Evolutionary conservation across 1,139 yeast genomes (phyloP), one percentile per base, ranked within the genome.

Genomic region (Taphrina confusa): DNA sequence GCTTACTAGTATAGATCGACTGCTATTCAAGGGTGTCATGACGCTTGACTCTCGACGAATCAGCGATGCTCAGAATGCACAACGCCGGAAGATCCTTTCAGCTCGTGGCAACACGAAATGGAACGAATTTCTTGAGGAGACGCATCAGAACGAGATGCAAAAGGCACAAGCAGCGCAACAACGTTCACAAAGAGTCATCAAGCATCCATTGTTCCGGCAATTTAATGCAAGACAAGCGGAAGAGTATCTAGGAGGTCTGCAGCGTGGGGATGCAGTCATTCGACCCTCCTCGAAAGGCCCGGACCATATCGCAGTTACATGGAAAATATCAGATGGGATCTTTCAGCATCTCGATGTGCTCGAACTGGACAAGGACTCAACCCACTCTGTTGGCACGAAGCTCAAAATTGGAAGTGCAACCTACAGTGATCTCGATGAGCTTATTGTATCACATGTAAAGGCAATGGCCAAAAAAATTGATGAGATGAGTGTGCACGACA

Each of bases 201-300:
- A 90, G 71, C 99, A 92, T 76, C 96, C 97, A 46, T 81, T 87
- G 70, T 92, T 88, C 79, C 87, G 83, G 67, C 85, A 87, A 65
- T 85, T 91, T 76, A 87, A 83, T 68, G 82, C 86, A 64, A 80
- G 79, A 64, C 97, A 92, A 75, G 97, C 99, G 0, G 97, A 92
- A 73, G 95, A 88, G 68, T 91, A 80, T 68, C 78, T 92, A 69
- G 96, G 97, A 11, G 87, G 96, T 14, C 82, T 87, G 72, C 82
- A 84, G 50, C 85, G 91, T 63, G 99, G 99, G 55, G 96, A 89
- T 68, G 82, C 90, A 74, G 95, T 94, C 31, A 88, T 92, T 62
- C 82, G 99, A 67, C 98, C 97, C 9, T 90, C 97, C 0, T 88
- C 96, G 5, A 83, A 85, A 64, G 98, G 98, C 34, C 79, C 82